Percentiles rank a stretch among this genome's conserved stretches.
These are phyloP conservation scores for Hypoxylon sp. DNA, from an alignment of 2,329 filamentous ascomycete genomes.

Conservation along the genomic window DNA sequence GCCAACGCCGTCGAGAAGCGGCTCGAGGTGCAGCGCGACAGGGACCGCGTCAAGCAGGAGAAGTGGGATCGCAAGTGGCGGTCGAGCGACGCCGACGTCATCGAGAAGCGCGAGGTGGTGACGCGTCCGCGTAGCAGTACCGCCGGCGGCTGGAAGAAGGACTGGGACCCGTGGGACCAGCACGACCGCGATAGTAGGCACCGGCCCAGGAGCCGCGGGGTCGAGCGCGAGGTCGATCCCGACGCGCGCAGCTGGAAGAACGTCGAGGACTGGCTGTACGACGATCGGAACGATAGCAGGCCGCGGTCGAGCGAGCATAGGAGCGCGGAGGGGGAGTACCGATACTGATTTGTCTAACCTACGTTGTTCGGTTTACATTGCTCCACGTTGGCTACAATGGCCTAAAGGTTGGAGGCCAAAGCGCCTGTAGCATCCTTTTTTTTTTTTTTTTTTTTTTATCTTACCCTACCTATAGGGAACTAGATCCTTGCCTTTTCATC, in stretches of 20 bases:
- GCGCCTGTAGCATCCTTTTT: neutral
- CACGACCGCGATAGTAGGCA: conserved; percentile 18
- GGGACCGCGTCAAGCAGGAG: conserved; percentile 44
- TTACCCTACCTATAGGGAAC: neutral
- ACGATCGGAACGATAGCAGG: conserved; percentile 38
- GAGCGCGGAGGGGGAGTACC: conserved; percentile 38
- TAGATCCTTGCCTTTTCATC: neutral
- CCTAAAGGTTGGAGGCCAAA: neutral
- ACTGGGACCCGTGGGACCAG: conserved; percentile 38
- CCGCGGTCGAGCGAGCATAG: conserved; percentile 27
- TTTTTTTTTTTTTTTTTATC: neutral
- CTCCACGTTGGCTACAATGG: neutral
- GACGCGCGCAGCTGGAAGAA: conserved; percentile 50
- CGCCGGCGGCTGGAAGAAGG: conserved; percentile 29
- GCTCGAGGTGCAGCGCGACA: conserved; percentile 48
- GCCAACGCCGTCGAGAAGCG: conserved; percentile 57
- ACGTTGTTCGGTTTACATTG: neutral
- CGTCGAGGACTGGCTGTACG: conserved; percentile 52
- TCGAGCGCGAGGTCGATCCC: conserved; percentile 48
- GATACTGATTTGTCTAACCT: conserved; percentile 25
- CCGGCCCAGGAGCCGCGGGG: conserved; percentile 28
- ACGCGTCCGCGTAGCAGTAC: conserved; percentile 39
- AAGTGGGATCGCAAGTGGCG: conserved; percentile 46
- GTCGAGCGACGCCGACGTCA: conserved; percentile 20
- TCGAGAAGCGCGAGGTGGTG: conserved; percentile 45